Base-by-base conservation (phyloP, 2,329 filamentous ascomycete species). In the Penicillium sp. region DNA sequence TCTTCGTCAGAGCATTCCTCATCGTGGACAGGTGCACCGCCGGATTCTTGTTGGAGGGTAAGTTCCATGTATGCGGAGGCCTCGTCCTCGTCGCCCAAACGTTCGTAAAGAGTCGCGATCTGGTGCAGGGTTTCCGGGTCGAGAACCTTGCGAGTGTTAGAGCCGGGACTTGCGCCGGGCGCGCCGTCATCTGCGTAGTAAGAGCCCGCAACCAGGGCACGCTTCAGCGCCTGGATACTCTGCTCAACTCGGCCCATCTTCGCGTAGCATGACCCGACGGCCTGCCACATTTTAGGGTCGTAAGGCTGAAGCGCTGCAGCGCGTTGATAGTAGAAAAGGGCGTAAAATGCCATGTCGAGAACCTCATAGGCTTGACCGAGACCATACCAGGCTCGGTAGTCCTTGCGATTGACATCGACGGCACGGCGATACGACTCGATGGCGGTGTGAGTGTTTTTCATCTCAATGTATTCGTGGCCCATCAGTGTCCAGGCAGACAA, bases 241-340 rank as follows among this genome's bases (percentile, higher is more conserved):
- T 96, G 92, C n/a, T 86, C 81, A 45, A 90, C 79, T 48, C 92
- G 85, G 46, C 86, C 87, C 81, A 96, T 95, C 68, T 92, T 92
- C 55, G 92, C 88, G 57, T 95, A 86, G 68, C 92, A 96, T 30
- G 89, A 89, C 9, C 90, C 94, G 5, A 99, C 91, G 0, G 94
- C 94, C 77, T 94, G 88, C 94, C 94, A 99, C 89, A 99, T 95
- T 72, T 97, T 97, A 0, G 92, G 90, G 63, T 99, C 94, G 80
- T 92, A 96, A 0, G 92, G 91, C n/a, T 92, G 85, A 1, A 99
- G 78, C 0, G 91, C 90, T 0, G 92, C 92, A 0, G 94, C 94
- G 50, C 94, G 90, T 68, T 97, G 95, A 76, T 96, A 96, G 74
- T 99, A 99, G 82, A 94, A 97, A 0, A 99, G 76, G 1, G 92